Base-by-base conservation (phyloP, 495 filamentous ascomycete genomes). In the Pseudomonodictys pantanalensis region DNA sequence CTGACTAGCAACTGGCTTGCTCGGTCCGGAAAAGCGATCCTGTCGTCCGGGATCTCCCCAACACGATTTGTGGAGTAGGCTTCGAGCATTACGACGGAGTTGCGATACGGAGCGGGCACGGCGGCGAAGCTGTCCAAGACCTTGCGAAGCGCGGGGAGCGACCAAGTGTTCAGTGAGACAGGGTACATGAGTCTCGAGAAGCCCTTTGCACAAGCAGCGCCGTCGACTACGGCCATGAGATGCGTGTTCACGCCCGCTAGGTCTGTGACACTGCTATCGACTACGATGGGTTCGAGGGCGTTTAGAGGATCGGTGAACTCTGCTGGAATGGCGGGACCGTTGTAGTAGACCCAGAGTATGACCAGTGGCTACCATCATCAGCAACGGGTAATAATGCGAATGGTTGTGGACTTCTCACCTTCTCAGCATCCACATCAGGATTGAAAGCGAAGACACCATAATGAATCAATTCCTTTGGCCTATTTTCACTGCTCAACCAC, bases 211-310 rank as follows among this genome's bases (percentile, higher is more conserved):
- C 46, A 49, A 29, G 46, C 46, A 17, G 46, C 2, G 8, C 23
- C 28, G 15, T 17, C 46, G n/a, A 23, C 17, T 48, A 23, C 23
- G 12, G 44, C 44, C 8, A 24, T 24, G 8, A 48, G 22, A 26
- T 48, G 44, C 12, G 44, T 48, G 24, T 48, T 48, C 7, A 48
- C 44, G 8, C 44, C 44, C 3, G 44, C 44, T 3, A 48, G 44
- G 22, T 48, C 44, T 3, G 44, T 48, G 4, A 48, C 44, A n/a
- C 44, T 48, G 4, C 7, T 23, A n/a, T 48, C 44, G n/a, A 26
- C 22, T 17, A 11, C 24, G 10, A 48, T 25, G n/a, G 44, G 44
- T 10, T 3, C 3, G 8, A 49, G 24, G 2, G 46, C 46, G 2
- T 49, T 3, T 2, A 49, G 10, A 2, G 10, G 46, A 6, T 28